Evolutionary conservation across 768 basidiomycete genomes (phyloP).

Genomic region (Lactifluus volemus): DNA sequence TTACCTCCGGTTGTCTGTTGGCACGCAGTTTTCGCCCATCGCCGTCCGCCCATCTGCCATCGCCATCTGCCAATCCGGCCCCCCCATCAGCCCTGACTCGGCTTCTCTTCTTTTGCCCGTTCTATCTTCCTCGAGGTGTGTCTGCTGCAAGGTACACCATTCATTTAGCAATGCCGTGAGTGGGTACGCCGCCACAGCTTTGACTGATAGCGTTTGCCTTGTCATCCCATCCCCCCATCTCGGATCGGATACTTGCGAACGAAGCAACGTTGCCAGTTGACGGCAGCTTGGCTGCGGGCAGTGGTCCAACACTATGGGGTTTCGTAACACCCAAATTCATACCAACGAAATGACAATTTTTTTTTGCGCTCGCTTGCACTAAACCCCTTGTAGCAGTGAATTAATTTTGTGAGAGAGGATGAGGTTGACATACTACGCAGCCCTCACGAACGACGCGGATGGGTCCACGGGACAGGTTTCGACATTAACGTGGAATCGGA

Average conservation of each 20-base stretch:
- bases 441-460: background rate
- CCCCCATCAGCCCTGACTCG: background rate
- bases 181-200: background rate
- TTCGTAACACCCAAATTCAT: background rate
- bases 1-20: constrained; percentile 1
- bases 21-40: background rate
- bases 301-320: background rate
- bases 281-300: background rate
- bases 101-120: background rate
- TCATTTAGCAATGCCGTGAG: background rate
- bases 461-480: background rate
- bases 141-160: background rate
- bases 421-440: background rate
- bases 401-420: background rate
- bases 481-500: background rate
- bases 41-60: too few relatives aligned
- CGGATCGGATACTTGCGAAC: constrained; percentile 6
- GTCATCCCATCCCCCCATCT: background rate
- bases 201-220: background rate
- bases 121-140: background rate
- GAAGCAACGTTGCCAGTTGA: background rate
- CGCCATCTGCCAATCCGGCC: background rate
- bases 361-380: too few relatives aligned
- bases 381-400: too few relatives aligned
- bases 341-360: background rate